These are phyloP conservation scores for Populus ilicifolia DNA, from an alignment of 345 rosid genomes.

Conservation along the genomic window DNA sequence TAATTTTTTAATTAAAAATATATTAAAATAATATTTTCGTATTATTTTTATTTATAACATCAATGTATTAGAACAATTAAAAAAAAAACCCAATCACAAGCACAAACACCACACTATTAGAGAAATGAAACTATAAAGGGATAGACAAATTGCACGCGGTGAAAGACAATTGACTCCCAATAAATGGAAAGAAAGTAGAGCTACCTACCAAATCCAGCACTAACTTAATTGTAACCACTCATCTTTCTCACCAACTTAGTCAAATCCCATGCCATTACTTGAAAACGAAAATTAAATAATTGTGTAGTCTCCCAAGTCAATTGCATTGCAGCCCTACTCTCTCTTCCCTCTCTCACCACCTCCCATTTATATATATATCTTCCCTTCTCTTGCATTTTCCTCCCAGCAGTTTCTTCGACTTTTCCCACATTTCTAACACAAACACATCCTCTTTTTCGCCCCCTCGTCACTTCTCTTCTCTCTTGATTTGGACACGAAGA, in stretches of 20 bases:
- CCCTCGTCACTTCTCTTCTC: not conserved
- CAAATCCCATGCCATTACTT: constrained; percentile 16
- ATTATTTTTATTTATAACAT: too few relatives aligned
- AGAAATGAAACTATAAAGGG: not conserved
- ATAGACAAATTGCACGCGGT: not conserved
- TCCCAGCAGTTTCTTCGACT: not conserved
- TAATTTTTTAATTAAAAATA: too few relatives aligned
- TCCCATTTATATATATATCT: constrained; percentile 8
- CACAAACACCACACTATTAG: too few relatives aligned
- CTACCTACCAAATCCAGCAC: constrained; percentile 49
- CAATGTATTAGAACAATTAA: too few relatives aligned
- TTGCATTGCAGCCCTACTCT: constrained; percentile 14
- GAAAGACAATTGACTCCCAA: not conserved
- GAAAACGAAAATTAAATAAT: not conserved
- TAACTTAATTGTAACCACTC: constrained; percentile 40
- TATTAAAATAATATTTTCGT: too few relatives aligned
- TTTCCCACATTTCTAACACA: not conserved
- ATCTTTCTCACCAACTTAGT: constrained; percentile 44
- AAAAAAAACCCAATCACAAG: too few relatives aligned
- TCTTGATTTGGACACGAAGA: not conserved
- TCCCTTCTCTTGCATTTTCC: constrained; percentile 8
- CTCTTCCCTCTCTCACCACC: not conserved
- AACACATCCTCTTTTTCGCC: not conserved
- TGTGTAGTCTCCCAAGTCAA: constrained; percentile 30
- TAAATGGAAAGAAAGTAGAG: constrained; percentile 20